A percentile compares a stretch with the other conserved stretches of the same genome.
These are phyloP conservation scores for Coffea eugenioides DNA, from an alignment of 257 asterid species.

Conservation along the genomic window DNA sequence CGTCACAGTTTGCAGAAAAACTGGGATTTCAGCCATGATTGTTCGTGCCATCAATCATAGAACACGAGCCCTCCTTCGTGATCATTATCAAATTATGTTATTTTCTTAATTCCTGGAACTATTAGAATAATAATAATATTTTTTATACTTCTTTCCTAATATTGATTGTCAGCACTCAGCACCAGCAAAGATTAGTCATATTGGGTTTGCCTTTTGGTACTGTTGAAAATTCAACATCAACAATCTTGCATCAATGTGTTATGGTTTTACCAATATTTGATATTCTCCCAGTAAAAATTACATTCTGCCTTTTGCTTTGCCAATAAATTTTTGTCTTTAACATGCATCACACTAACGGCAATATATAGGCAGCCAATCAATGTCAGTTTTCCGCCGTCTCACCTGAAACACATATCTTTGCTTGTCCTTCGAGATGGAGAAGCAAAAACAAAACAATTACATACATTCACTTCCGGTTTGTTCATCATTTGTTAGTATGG, in stretches of 20 bases:
- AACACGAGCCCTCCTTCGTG: too few species aligned
- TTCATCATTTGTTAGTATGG: conserved; percentile 50
- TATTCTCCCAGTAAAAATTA: neutral
- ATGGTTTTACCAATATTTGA: neutral
- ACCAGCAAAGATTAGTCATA: neutral
- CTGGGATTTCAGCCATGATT: neutral
- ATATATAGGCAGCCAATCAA: neutral
- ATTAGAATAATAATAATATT: too few species aligned
- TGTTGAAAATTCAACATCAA: neutral
- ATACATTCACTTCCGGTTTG: conserved; percentile 2
- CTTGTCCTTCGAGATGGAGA: neutral
- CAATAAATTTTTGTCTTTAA: neutral
- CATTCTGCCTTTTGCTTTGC: neutral
- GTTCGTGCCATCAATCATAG: neutral
- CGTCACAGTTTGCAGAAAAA: neutral
- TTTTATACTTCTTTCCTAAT: neutral
- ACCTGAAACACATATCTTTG: neutral
- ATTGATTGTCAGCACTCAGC: neutral
- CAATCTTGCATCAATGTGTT: neutral
- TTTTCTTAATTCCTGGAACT: too few species aligned
- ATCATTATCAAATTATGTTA: too few species aligned
- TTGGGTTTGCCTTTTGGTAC: neutral
- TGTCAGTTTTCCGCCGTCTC: neutral
- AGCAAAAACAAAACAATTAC: neutral
- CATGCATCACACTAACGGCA: neutral